These are phyloP conservation scores for Pterocarpus macrocarpus DNA, from an alignment of 306 rosid species.

Conservation along the genomic window DNA sequence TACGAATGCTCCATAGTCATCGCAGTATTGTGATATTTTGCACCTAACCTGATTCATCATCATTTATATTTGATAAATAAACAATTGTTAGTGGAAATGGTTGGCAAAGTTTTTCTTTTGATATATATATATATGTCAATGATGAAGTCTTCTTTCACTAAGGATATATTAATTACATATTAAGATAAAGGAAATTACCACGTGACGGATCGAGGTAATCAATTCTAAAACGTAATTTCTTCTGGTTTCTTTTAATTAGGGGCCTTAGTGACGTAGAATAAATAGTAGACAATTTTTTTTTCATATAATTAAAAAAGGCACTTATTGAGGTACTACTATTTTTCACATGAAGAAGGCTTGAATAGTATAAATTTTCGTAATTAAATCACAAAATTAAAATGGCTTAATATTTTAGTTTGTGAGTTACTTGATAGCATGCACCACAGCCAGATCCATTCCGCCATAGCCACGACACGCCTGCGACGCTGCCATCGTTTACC, in stretches of 20 bases:
- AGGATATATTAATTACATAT: background rate
- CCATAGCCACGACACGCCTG: conserved; percentile 82
- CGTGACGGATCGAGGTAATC: background rate
- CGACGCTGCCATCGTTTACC: conserved; percentile 73
- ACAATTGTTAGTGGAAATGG: background rate
- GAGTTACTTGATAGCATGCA: conserved; percentile 84
- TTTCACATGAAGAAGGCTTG: background rate
- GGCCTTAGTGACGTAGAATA: background rate
- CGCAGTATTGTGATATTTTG: conserved; percentile 49
- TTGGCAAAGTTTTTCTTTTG: background rate
- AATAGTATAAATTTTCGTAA: background rate
- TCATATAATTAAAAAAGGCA: background rate
- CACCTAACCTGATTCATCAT: conserved; percentile 59
- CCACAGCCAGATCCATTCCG: conserved; percentile 94
- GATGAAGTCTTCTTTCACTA: background rate
- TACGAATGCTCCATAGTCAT: conserved; percentile 55
- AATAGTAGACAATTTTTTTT: background rate
- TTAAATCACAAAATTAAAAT: background rate
- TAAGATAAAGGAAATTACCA: background rate
- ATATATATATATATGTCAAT: background rate
- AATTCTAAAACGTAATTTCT: background rate
- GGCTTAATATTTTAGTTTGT: background rate
- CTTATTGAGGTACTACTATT: background rate
- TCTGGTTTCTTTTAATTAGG: background rate
- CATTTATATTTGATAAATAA: conserved; percentile 28